Evolutionary conservation across 2,329 filamentous ascomycete species (phyloP), one percentile per base, ranked within the genome.

Genomic region (Cyphellophora europaea): DNA sequence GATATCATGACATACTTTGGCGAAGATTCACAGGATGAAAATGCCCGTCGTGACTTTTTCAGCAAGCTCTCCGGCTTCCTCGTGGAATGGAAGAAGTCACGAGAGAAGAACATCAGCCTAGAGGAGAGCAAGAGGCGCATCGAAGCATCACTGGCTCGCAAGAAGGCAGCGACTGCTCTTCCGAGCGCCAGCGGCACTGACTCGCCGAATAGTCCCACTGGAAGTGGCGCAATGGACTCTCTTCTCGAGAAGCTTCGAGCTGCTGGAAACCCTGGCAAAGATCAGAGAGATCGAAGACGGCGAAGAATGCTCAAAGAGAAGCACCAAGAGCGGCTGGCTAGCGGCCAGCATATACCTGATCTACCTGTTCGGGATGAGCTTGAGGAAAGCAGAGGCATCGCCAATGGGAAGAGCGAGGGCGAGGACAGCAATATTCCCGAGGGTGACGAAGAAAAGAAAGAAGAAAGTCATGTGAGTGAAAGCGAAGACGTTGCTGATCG

Each of bases 1-100:
- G 87, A 95, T 55, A 95, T 96, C 49, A 87, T 96, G 79, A 73
- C 80, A 5, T 94, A 94, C 62, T 96, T 95, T 55, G 91, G 91
- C 46, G 91, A 98, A 65, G 91, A 98, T 53, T 79, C 83, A 25
- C 70, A 74, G 10, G 91, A 98, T 56, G 91, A 96, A 35, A 93
- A 86, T 52, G 82, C 88, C n/a, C 74, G 88, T 38, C 74, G 91
- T 43, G 88, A 95, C 49, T 98, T 98, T 72, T 98, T 98, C 56
- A 69, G 80, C 45, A 96, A 96, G 67, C 72, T 98, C 50, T 87
- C 89, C 13, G 70, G 77, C 36, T 98, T 98, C 65, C 74, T 98
- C 49, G 66, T 71, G 19, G 91, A 96, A 58, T 98, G 91, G 84
- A 94, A 89, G 82, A 89, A 82, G 73, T 93, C 87, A 19, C 78